These are phyloP conservation scores for Hymenoscyphus linearis DNA, from an alignment of 2,329 filamentous ascomycete genomes.

Conservation along the genomic window DNA sequence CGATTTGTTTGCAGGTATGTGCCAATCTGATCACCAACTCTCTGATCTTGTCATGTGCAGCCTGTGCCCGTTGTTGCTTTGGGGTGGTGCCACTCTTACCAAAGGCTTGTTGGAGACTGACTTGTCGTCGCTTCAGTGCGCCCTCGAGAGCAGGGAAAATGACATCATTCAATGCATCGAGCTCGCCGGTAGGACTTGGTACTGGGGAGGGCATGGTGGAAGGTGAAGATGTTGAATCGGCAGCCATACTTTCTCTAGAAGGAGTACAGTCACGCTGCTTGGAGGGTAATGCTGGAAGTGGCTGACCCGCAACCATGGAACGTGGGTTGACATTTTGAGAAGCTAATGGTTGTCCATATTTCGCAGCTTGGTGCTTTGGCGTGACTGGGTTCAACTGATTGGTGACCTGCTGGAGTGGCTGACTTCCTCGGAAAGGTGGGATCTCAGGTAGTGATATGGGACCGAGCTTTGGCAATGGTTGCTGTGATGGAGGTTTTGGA, in stretches of 20 bases:
- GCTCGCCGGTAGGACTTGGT: constrained; percentile 59
- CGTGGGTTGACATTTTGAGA: constrained; percentile 29
- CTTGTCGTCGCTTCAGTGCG: constrained; percentile 74
- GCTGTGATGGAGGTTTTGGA: constrained; percentile 30
- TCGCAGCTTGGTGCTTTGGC: constrained; percentile 26
- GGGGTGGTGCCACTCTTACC: constrained; percentile 40
- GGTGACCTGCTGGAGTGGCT: constrained; percentile 28
- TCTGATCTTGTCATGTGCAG: constrained; percentile 75
- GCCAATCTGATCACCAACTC: constrained; percentile 78
- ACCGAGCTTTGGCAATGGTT: constrained; percentile 32
- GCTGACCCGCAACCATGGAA: constrained; percentile 25
- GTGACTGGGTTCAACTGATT: constrained; percentile 26
- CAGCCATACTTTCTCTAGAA: constrained; percentile 22
- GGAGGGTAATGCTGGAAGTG: constrained; percentile 30
- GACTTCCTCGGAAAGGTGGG: constrained; percentile 31
- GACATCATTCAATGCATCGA: constrained; percentile 85
- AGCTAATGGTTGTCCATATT: constrained; percentile 8
- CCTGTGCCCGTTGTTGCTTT: constrained; percentile 62
- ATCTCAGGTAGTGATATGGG: constrained; percentile 35
- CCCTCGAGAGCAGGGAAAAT: constrained; percentile 90
- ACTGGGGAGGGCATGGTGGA: constrained; percentile 52
- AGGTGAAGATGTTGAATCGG: constrained; percentile 32
- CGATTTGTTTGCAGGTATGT: constrained; percentile 82
- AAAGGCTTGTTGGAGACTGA: constrained; percentile 43
- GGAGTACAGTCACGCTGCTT: constrained; percentile 30